phyloP scores from a whole-genome alignment of 108 stramenopile species.

The Cyclostephanos tholiformis region DNA sequence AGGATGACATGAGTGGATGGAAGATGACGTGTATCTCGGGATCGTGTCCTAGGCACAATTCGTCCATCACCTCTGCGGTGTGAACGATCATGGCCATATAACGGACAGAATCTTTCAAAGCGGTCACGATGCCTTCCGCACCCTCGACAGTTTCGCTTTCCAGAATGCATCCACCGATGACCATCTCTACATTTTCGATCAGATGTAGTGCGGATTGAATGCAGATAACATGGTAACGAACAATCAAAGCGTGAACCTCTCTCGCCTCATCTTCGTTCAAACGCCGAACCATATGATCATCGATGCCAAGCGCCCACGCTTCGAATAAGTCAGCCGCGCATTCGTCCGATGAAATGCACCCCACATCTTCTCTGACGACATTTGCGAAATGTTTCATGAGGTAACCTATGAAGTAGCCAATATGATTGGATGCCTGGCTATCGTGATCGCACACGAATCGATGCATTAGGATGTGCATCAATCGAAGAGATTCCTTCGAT shows the following conservation, averaged over 20 bases:
- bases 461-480: constrained; percentile 27
- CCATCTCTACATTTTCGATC: constrained; percentile 25
- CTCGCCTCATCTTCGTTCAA: constrained; percentile 31
- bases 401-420: constrained; percentile 34
- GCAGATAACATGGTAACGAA: constrained; percentile 28
- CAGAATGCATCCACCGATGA: constrained; percentile 6
- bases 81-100: constrained; percentile 16
- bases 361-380: constrained; percentile 16
- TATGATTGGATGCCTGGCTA: constrained; percentile 21
- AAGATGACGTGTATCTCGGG: constrained; percentile 38
- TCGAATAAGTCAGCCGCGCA: constrained; percentile 16
- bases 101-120: constrained; percentile 26
- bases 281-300: constrained; percentile 34
- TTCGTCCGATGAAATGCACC: neutral
- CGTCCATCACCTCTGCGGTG: constrained; percentile 42
- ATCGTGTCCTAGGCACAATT: constrained; percentile 25
- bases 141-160: constrained; percentile 13
- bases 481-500: constrained; percentile 35
- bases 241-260: constrained; percentile 24
- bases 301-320: constrained; percentile 22
- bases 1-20: constrained; percentile 26
- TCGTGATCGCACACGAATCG: constrained; percentile 13
- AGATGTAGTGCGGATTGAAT: constrained; percentile 31
- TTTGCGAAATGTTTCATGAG: constrained; percentile 34
- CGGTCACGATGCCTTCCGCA: constrained; percentile 8